Base-by-base conservation (phyloP, 768 basidiomycete genomes). In the Nidula microcarpa region DNA sequence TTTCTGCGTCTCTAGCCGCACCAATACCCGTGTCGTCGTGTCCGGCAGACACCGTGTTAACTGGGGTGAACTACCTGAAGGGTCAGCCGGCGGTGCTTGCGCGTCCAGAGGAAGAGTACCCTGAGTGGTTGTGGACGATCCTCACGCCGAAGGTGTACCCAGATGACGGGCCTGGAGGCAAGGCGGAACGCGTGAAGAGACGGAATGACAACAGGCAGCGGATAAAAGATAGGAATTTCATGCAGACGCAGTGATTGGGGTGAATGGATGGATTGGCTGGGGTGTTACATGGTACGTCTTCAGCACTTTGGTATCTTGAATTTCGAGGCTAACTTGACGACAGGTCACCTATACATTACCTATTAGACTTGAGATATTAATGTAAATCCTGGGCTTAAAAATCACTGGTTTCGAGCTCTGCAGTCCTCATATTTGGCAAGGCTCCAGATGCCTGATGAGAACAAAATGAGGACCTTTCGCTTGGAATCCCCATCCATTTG, bases 101-200 rank as follows among this genome's bases (percentile, higher is more conserved):
- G 1, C 69, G 78, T 9, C 74, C 88, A 0, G 94, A 97, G 67
- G 86, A 89, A 43, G 84, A 86, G 59, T 96, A 97, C 66, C 94
- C 94, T 3, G 66, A 80, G 6, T 97, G 94, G 94, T 67, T 97
- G 39, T 97, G 94, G 94, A 85, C 77, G 11, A 63, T 93, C 37
- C 70, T 91, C 16, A 68, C 84, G 55, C 79, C 85, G 4, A 81
- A 79, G 61, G 76, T 76, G 41, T 72, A 78, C 51, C 78, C 77
- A 14, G 86, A 90, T 51, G 88, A 91, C 55, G 87, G 87, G 1
- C 87, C 85, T 1, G 89, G 88, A 16, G 87, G 90, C 17, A 79
- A 80, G 65, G 82, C 75, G n/a, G 79, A 81, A 56, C 75, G 82
- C 47, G 70, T 76, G 52, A 70, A 72, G 53, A 72, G 88, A 67